A percentile compares a stretch with the other conserved stretches of the same genome.
Conservation (phyloP, 73 alveolate species). For the Durusdinium trenchii region DNA sequence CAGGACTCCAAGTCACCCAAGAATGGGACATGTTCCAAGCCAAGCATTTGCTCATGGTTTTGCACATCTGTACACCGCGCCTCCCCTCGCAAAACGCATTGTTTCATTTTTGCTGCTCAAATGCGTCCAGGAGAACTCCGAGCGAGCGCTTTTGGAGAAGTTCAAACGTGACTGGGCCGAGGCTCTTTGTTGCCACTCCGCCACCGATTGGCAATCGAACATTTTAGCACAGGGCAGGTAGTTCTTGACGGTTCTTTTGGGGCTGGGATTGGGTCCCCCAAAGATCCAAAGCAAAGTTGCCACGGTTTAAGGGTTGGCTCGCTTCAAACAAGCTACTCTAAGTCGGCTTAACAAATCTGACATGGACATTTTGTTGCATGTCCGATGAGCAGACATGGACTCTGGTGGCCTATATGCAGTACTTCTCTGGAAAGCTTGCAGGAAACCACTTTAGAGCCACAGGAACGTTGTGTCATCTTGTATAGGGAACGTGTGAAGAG, state of each 20-base stretch:
- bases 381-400: no score
- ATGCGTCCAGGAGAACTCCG: slow-evolving; percentile 37
- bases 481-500: no score
- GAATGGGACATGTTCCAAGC: no score
- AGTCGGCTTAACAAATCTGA: no score
- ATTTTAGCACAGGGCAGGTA: neutral
- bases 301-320: no score
- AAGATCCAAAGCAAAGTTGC: neutral
- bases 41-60: neutral
- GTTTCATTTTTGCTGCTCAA: neutral
- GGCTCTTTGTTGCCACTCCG: neutral
- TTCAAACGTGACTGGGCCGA: slow-evolving; percentile 62
- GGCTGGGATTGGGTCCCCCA: neutral
- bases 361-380: no score
- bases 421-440: no score
- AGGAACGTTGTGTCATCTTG: no score
- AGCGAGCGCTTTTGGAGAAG: slow-evolving; percentile 61
- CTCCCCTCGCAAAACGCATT: neutral
- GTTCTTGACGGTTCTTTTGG: neutral
- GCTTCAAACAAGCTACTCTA: no score
- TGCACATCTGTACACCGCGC: neutral
- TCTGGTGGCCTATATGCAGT: no score
- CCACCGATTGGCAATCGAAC: neutral
- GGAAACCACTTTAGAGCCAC: no score
- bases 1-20: no score